A percentile compares a stretch with the other conserved stretches of the same genome.
These are phyloP conservation scores for Kondoa subrosea DNA, from an alignment of 768 basidiomycete genomes.

Conservation along the genomic window DNA sequence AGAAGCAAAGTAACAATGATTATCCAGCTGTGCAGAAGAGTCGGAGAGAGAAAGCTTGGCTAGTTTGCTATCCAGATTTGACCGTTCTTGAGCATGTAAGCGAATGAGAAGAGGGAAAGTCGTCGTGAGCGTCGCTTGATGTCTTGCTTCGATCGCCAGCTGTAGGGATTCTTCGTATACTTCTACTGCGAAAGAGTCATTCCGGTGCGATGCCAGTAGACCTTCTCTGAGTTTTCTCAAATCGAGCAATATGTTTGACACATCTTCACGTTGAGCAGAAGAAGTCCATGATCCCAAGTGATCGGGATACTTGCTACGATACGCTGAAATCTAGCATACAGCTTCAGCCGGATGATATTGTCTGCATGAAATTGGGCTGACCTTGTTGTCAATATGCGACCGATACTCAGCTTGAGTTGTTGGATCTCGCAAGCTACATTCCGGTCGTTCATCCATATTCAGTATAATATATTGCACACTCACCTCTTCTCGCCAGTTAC, in stretches of 20 bases:
- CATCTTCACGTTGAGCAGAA: not conserved
- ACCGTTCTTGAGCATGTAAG: too few relatives aligned
- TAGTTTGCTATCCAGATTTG: not conserved
- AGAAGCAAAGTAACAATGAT: not conserved
- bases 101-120: slow-evolving; percentile 14
- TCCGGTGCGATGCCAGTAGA: slow-evolving; percentile 10
- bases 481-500: not conserved
- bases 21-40: not conserved
- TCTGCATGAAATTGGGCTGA: not conserved
- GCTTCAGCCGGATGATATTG: not conserved
- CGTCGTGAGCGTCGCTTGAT: slow-evolving; percentile 13
- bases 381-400: not conserved
- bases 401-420: not conserved
- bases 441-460: not conserved
- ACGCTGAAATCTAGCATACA: not conserved
- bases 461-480: not conserved
- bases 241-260: not conserved
- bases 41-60: not conserved
- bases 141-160: slow-evolving; percentile 14
- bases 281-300: not conserved
- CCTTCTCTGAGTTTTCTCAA: slow-evolving; percentile 18
- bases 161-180: slow-evolving; percentile 16
- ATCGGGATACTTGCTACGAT: not conserved
- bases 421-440: not conserved
- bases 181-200: slow-evolving; percentile 16